Percentiles rank a stretch among this genome's conserved stretches.
These are phyloP conservation scores for Raffaelea ambrosiae DNA, from an alignment of 2,329 filamentous ascomycete species.

Conservation along the genomic window DNA sequence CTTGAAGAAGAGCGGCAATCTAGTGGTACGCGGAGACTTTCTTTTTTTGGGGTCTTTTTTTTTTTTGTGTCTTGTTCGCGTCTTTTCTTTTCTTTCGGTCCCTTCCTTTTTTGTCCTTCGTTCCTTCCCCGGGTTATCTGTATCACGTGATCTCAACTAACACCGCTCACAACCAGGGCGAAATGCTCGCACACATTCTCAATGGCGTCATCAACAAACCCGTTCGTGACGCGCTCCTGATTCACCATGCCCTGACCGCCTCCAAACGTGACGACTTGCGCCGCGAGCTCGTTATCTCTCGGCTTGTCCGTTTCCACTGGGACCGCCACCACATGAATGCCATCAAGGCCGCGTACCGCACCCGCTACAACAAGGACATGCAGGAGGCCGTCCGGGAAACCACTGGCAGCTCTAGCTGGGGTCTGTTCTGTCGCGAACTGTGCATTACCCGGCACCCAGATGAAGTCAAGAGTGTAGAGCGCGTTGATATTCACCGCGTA, in stretches of 20 bases:
- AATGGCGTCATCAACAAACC: slow-evolving; percentile 96
- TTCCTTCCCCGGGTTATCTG: not conserved
- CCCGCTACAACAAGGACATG: slow-evolving; percentile 66
- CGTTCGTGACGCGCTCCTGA: slow-evolving; percentile 80
- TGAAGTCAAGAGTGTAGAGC: slow-evolving; percentile 46
- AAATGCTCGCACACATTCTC: slow-evolving; percentile 88
- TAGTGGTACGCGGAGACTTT: slow-evolving; percentile 63
- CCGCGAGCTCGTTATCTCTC: slow-evolving; percentile 77
- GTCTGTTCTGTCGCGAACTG: slow-evolving; percentile 64
- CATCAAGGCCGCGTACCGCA: slow-evolving; percentile 71
- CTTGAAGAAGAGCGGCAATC: slow-evolving; percentile 78
- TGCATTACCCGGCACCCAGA: slow-evolving; percentile 54
- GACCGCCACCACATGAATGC: slow-evolving; percentile 71
- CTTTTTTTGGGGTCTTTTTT: not conserved
- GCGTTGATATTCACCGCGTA: slow-evolving; percentile 18
- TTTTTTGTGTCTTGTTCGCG: slow-evolving; percentile 1
- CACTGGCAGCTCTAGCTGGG: slow-evolving; percentile 62
- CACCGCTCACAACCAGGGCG: slow-evolving; percentile 51
- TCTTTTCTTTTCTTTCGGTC: not conserved
- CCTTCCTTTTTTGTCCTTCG: not conserved
- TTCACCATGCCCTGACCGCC: slow-evolving; percentile 80
- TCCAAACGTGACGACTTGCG: slow-evolving; percentile 63
- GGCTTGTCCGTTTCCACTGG: slow-evolving; percentile 88
- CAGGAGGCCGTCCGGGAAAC: slow-evolving; percentile 72
- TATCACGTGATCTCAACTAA: not conserved